These are phyloP conservation scores for Camellia sinensis DNA, from an alignment of 148 eudicot species.

Conservation along the genomic window DNA sequence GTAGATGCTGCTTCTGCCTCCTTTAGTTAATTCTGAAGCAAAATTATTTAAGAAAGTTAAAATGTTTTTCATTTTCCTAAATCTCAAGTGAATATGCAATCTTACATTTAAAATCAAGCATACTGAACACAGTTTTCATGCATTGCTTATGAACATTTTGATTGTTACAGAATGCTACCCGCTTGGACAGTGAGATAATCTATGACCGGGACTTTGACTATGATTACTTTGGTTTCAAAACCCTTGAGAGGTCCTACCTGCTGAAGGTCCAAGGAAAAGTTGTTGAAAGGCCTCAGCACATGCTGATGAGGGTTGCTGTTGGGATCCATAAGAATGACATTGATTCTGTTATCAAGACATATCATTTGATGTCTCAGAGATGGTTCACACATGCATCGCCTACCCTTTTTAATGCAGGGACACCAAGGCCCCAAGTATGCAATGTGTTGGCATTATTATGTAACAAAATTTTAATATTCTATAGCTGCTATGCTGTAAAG, in stretches of 20 bases:
- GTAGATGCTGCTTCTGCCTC: too few species aligned
- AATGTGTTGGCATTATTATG: not conserved
- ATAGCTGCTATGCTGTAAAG: not conserved
- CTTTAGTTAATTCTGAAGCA: too few species aligned
- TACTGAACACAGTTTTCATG: not conserved
- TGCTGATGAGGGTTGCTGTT: conserved; percentile 93
- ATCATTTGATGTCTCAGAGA: conserved; percentile 83
- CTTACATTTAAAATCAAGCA: not conserved
- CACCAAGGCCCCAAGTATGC: conserved; percentile 86
- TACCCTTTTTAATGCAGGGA: conserved; percentile 89
- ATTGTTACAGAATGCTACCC: conserved; percentile 69
- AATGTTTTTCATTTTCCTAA: too few species aligned
- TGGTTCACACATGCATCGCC: conserved; percentile 99
- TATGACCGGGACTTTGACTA: conserved; percentile 90
- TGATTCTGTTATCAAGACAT: conserved; percentile 71
- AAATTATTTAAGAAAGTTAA: too few species aligned
- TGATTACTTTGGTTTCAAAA: conserved; percentile 91
- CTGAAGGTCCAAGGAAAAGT: conserved; percentile 68
- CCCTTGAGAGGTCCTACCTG: conserved; percentile 90
- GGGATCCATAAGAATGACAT: conserved; percentile 91
- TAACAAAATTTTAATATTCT: not conserved
- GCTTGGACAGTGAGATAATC: conserved; percentile 80
- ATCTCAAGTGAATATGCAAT: too few species aligned
- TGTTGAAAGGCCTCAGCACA: conserved; percentile 96
- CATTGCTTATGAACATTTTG: not conserved